Evolutionary conservation across 2,329 filamentous ascomycete genomes (phyloP).

Genomic region (Pyrenophora graminea): DNA sequence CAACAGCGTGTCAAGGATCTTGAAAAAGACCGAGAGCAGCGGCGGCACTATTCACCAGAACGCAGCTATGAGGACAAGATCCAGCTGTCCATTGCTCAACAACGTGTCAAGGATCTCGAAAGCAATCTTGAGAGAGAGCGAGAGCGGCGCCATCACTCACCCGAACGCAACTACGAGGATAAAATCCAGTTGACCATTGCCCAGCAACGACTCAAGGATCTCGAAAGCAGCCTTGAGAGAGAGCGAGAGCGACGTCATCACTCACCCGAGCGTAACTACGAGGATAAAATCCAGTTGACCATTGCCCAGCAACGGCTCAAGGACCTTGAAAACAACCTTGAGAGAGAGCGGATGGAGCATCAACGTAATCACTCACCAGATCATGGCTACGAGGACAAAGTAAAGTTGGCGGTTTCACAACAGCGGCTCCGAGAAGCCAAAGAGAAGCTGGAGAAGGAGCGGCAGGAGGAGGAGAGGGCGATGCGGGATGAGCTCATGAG

Average conservation of each 20-base stretch:
- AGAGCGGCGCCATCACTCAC: conserved; percentile 18
- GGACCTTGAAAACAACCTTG: conserved; percentile 36
- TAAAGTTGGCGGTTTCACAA: conserved; percentile 42
- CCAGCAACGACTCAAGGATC: conserved; percentile 42
- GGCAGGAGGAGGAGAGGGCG: conserved; percentile 40
- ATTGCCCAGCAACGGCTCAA: conserved; percentile 42
- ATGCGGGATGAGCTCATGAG: conserved; percentile 45
- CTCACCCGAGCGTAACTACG: conserved; percentile 29
- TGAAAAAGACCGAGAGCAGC: conserved; percentile 37
- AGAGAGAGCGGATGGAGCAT: conserved; percentile 26
- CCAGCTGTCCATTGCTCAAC: conserved; percentile 10
- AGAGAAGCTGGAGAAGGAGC: conserved; percentile 41
- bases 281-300: conserved; percentile 41
- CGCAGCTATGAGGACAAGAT: conserved; percentile 10
- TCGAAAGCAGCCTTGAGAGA: conserved; percentile 10
- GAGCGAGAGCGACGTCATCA: conserved; percentile 16
- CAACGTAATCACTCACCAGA: conserved; percentile 15
- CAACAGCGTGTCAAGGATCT: conserved; percentile 44
- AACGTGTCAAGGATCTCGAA: conserved; percentile 12
- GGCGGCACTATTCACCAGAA: conserved; percentile 20
- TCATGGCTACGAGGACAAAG: conserved; percentile 27
- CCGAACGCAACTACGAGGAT: conserved; percentile 32
- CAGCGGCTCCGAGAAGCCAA: conserved; percentile 44
- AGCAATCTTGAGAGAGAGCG: conserved; percentile 10
- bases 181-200: conserved; percentile 42